Conservation (phyloP, 2,329 filamentous ascomycete species). For the Ophiostoma himal-ulmi region DNA sequence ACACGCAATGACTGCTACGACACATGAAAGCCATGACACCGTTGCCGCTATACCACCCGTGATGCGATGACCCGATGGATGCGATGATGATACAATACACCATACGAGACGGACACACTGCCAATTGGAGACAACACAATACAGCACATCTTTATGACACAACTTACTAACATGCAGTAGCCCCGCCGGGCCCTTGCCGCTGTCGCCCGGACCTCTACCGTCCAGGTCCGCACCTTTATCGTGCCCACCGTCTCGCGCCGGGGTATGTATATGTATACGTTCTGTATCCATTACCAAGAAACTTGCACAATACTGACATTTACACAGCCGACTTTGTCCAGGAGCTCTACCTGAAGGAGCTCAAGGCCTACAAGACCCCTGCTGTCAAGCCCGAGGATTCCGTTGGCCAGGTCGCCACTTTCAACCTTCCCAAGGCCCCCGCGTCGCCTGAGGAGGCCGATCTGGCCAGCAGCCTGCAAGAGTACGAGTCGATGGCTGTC, state of each 20-base stretch:
- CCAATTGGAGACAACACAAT: background rate
- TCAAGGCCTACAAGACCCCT: slow-evolving; percentile 89
- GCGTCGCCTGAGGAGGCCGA: slow-evolving; percentile 89
- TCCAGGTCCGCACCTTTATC: slow-evolving; percentile 42
- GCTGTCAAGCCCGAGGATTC: slow-evolving; percentile 79
- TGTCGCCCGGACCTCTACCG: slow-evolving; percentile 36
- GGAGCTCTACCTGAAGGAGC: slow-evolving; percentile 93
- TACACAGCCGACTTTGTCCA: slow-evolving; percentile 85
- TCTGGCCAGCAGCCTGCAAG: slow-evolving; percentile 83
- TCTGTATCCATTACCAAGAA: background rate
- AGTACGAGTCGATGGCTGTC: slow-evolving; percentile 89
- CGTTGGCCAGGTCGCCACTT: slow-evolving; percentile 86
- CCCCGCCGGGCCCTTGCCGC: slow-evolving; percentile 45
- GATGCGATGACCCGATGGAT: background rate
- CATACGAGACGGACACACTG: background rate
- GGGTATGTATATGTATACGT: slow-evolving; percentile 43
- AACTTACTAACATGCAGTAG: slow-evolving; percentile 29
- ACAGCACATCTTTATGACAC: background rate
- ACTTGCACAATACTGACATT: slow-evolving; percentile 26
- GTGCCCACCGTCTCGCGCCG: slow-evolving; percentile 55
- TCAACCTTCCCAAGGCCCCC: slow-evolving; percentile 72
- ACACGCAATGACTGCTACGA: background rate
- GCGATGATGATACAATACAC: background rate
- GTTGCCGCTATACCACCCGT: no score
- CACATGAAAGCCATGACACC: no score